These are phyloP conservation scores for Beauveria medogensis DNA, from an alignment of 2,329 filamentous ascomycete genomes.

Conservation along the genomic window DNA sequence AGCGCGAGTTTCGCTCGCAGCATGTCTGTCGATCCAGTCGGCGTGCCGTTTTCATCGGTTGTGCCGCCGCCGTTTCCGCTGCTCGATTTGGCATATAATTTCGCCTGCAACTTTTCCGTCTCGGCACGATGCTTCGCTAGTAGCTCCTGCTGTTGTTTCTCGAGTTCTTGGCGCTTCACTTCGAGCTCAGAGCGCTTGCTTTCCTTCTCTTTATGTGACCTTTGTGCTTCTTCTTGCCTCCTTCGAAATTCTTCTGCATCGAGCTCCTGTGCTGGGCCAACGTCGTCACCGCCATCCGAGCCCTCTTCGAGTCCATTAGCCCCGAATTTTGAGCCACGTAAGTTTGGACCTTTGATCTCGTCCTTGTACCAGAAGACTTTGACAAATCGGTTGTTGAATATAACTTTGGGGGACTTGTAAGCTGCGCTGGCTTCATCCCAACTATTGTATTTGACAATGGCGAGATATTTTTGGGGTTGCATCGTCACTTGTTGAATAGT, in stretches of 20 bases:
- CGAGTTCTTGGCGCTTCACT: conserved; percentile 53
- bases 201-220: conserved; percentile 56
- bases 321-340: conserved; percentile 21
- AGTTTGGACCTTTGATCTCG: conserved; percentile 30
- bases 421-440: conserved; percentile 61
- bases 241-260: conserved; percentile 62
- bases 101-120: conserved; percentile 55
- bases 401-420: conserved; percentile 67
- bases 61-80: conserved; percentile 22
- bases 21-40: conserved; percentile 43
- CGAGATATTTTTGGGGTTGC: conserved; percentile 57
- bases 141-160: conserved; percentile 54
- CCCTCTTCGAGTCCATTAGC: conserved; percentile 12
- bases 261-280: conserved; percentile 39
- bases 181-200: conserved; percentile 56
- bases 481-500: conserved; percentile 55
- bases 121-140: conserved; percentile 58
- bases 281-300: conserved; percentile 6
- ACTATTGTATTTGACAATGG: conserved; percentile 59
- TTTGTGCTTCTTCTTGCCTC: conserved; percentile 66
- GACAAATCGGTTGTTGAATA: conserved; percentile 81
- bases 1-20: conserved; percentile 64
- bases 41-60: conserved; percentile 18
- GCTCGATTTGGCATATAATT: conserved; percentile 20
- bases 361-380: conserved; percentile 73